Evolutionary conservation across 805 yeast species (phyloP), one percentile per base, ranked within the genome.

Genomic region (Candida morakotiae): DNA sequence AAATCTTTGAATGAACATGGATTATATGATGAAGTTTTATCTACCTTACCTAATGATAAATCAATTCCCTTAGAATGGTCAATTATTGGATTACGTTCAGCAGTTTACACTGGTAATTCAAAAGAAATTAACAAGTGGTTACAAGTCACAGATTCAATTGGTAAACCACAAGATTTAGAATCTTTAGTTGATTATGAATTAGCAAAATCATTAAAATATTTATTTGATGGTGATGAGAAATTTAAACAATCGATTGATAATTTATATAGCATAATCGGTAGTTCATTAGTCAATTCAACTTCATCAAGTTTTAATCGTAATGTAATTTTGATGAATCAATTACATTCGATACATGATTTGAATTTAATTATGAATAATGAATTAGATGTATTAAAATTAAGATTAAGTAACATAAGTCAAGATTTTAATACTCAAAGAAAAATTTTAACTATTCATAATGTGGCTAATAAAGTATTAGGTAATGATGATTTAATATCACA

Each of bases 1-100:
- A 77, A 77, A 39, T 85, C 95, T 1, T 64, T 88, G 43, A 79
- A 78, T 42, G 83, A 83, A 28, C 87, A 85, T 56, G 89, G 87
- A 21, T 69, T 84, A 15, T 83, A 84, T 49, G 84, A 82, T 20
- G 79, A 81, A 40, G 75, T 81, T 2, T 60, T 83, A 2, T 57
- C 72, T 2, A 73, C 75, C 27, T 61, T 86, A 16, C 35, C 39
- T 7, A 48, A 52, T 10, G 30, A 49, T 9, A 35, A 48, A 9
- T 39, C 47, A 1, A 56, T 71, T 9, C 75, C 77, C 0, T 60
- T 67, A 16, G 83, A 77, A 3, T 81, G 86, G 81, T 60, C 80
- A 2, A 61, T 73, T 40, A 71, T 82, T 31, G 97, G 89, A 0
- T 58, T 87, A 2, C 85, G 83, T 41, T 83, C 95, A 0, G 76